These are phyloP conservation scores for Malus fusca DNA, from an alignment of 306 rosid genomes.

Conservation along the genomic window DNA sequence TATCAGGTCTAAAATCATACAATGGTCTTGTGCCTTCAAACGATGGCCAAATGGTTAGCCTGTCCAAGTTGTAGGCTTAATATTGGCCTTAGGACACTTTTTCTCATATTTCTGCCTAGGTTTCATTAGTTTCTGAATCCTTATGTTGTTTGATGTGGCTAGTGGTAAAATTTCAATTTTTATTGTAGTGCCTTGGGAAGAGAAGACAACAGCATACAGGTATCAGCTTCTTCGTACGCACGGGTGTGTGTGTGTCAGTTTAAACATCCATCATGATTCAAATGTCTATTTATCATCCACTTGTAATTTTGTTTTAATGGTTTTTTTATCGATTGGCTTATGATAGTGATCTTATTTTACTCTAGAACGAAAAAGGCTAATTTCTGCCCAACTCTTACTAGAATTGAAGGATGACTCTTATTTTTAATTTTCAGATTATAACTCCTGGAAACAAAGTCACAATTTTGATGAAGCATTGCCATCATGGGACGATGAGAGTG, in stretches of 20 bases:
- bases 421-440: slow-evolving; percentile 2
- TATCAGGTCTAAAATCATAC: background rate
- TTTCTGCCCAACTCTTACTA: background rate
- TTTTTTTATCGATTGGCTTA: background rate
- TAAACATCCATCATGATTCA: background rate
- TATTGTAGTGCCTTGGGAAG: slow-evolving; percentile 19
- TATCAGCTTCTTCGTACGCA: background rate
- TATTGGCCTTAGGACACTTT: background rate
- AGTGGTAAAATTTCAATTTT: background rate
- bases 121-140: background rate
- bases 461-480: slow-evolving; percentile 11
- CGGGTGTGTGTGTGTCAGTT: background rate
- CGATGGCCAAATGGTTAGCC: background rate
- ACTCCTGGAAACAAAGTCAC: slow-evolving; percentile 3
- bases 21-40: background rate
- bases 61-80: background rate
- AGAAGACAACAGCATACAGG: background rate
- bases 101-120: background rate
- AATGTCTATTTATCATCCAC: background rate
- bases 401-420: background rate
- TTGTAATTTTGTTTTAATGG: background rate
- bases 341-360: background rate
- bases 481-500: slow-evolving; percentile 18
- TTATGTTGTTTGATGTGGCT: background rate
- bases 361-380: background rate